Conservation (phyloP, 805 yeast genomes). For the Ogataea saltuana region DNA sequence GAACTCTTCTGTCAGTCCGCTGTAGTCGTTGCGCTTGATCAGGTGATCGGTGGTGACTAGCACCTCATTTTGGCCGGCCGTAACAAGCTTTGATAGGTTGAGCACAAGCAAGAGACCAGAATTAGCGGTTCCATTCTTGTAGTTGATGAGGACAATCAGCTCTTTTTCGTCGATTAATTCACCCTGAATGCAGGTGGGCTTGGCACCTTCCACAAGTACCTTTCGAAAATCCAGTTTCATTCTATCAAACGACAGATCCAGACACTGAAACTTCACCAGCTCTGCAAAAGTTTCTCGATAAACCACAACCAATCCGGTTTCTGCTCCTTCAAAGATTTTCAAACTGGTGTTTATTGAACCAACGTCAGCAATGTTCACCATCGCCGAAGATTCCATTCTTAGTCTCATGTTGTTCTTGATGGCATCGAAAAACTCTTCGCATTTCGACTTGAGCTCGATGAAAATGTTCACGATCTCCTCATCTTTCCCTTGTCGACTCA, state of each 20-base stretch:
- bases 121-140: background rate
- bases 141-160: constrained; percentile 14
- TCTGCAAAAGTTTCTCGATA: constrained; percentile 14
- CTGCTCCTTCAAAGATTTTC: constrained; percentile 8
- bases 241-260: constrained; percentile 4
- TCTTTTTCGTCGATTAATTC: constrained; percentile 6
- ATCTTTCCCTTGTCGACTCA: constrained; percentile 11
- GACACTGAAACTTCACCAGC: constrained; percentile 16
- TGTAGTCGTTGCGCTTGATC: constrained; percentile 9
- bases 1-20: constrained; percentile 14
- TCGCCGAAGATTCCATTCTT: constrained; percentile 14
- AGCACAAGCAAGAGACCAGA: constrained; percentile 6
- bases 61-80: constrained; percentile 1
- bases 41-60: constrained; percentile 10
- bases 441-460: constrained; percentile 13
- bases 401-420: constrained; percentile 26
- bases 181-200: constrained; percentile 14
- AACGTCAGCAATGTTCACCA: constrained; percentile 17
- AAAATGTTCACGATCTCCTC: constrained; percentile 12
- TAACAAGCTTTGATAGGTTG: constrained; percentile 3
- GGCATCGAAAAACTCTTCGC: constrained; percentile 19
- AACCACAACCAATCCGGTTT: constrained; percentile 14
- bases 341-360: constrained; percentile 15
- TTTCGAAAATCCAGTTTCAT: constrained; percentile 7
- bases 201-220: background rate